Evolutionary conservation across 2,329 filamentous ascomycete genomes (phyloP), one percentile per base, ranked within the genome.

Genomic region (Alternaria atra): DNA sequence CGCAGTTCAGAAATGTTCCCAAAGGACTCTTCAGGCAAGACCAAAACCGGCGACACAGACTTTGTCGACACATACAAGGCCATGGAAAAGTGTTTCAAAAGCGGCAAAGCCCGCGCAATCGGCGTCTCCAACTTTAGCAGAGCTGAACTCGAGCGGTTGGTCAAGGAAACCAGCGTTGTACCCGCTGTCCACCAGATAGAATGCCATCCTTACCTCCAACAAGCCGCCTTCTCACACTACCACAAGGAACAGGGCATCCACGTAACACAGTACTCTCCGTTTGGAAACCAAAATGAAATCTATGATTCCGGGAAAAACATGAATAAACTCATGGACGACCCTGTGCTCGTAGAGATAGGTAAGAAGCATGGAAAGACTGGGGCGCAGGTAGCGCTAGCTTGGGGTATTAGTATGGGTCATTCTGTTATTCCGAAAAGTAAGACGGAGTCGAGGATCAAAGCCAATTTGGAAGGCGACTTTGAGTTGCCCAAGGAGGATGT

Each of bases 301-400:
- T 77, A 77, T 54, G 73, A 74, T 48, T 25, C 61, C 0, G 74
- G 73, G 5, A 73, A 74, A 66, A 63, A 60, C 17, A 69, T 76
- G 47, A 64, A 67, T 6, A 76, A 76, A 50, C 66, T 84, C 43
- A 83, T 84, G 67, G 70, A 80, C n/a, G 81, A 84, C 56, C 66
- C 75, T 82, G 90, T 76, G 89, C 91, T 85, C 81, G 90, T 79
- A 83, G 88, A 74, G 89, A 90, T 61, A 69, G 91, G 90, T 30
- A 82, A 86, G 71, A 85, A 87, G 70, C 84, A 88, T n/a, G 84
- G 87, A 2, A 86, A 90, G 46, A 87, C 88, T n/a, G 86, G 92
- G 6, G 90, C 91, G n/a, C 92, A 97, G 84, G 85, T 97, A 29
- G 85, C 97, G 63, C 85, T 97, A 68, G 87, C 93, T 71, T 97